phyloP scores from a whole-genome alignment of 805 yeast genomes.

The Candida vaughaniae region DNA sequence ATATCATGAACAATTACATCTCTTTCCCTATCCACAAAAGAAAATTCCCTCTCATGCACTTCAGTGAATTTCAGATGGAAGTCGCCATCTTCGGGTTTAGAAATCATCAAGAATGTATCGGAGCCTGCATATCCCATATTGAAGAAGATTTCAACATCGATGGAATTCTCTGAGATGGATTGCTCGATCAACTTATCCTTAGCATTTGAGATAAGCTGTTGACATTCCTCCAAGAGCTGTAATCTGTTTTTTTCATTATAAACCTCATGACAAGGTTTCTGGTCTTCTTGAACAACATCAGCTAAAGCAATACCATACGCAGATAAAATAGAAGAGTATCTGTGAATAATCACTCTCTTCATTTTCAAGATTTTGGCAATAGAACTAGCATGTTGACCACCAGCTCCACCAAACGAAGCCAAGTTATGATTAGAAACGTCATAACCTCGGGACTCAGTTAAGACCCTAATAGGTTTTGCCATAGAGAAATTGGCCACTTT shows the following conservation, averaged over 20 bases:
- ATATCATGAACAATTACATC: slow-evolving; percentile 68
- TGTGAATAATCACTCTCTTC: slow-evolving; percentile 27
- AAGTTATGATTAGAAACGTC: slow-evolving; percentile 26
- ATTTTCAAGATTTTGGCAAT: slow-evolving; percentile 27
- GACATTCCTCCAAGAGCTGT: slow-evolving; percentile 17
- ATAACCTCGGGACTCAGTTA: slow-evolving; percentile 33
- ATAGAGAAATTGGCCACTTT: slow-evolving; percentile 32
- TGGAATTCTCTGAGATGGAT: slow-evolving; percentile 8
- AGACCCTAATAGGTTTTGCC: slow-evolving; percentile 30
- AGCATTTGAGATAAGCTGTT: slow-evolving; percentile 9
- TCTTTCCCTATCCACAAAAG: slow-evolving; percentile 56
- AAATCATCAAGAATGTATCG: slow-evolving; percentile 24
- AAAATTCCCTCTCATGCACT: slow-evolving; percentile 68
- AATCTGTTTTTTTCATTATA: slow-evolving; percentile 33
- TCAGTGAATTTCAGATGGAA: slow-evolving; percentile 47
- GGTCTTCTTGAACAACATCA: slow-evolving; percentile 31
- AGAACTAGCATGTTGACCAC: slow-evolving; percentile 28
- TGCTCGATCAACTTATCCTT: slow-evolving; percentile 10
- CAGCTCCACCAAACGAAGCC: slow-evolving; percentile 35
- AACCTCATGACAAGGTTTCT: slow-evolving; percentile 37
- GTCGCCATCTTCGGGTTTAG: slow-evolving; percentile 19
- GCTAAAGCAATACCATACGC: slow-evolving; percentile 35
- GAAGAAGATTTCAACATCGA: slow-evolving; percentile 11
- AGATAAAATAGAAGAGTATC: slow-evolving; percentile 29
- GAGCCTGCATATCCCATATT: slow-evolving; percentile 20